phyloP scores from a whole-genome alignment of 768 basidiomycete genomes.

The Rhizopogon sp. region DNA sequence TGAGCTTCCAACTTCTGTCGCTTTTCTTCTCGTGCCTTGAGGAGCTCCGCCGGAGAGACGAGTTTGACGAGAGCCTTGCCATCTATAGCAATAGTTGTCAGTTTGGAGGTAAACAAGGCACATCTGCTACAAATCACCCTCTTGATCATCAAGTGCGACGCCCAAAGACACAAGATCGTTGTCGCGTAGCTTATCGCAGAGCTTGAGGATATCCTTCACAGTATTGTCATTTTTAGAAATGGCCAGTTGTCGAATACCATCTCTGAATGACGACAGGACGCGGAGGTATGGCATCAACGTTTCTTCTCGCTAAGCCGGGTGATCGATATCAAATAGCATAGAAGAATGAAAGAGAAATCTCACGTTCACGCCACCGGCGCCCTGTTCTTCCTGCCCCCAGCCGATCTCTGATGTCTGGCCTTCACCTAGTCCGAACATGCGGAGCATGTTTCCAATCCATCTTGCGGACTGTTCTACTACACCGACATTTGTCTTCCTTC shows the following conservation, averaged over 20 bases:
- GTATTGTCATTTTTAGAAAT: conserved; percentile 64
- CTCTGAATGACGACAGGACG: conserved; percentile 84
- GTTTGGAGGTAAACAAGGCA: not conserved
- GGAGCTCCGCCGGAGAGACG: conserved; percentile 74
- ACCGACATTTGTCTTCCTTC: conserved; percentile 52
- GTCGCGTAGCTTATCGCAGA: conserved; percentile 89
- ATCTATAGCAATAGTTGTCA: conserved; percentile 40
- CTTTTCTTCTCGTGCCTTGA: conserved; percentile 87
- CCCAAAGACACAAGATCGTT: conserved; percentile 89
- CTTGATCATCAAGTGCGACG: conserved; percentile 94
- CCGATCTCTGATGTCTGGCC: conserved; percentile 66
- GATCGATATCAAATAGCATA: conserved; percentile 1
- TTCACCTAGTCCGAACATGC: conserved; percentile 77
- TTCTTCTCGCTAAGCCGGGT: conserved; percentile 62
- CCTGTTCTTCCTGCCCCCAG: conserved; percentile 69
- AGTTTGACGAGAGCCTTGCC: conserved; percentile 95
- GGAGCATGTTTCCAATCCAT: conserved; percentile 72
- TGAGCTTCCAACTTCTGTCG: conserved; percentile 69
- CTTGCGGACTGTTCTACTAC: conserved; percentile 59
- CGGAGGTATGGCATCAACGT: conserved; percentile 86
- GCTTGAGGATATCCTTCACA: conserved; percentile 73
- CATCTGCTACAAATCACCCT: conserved; percentile 47
- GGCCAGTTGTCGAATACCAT: conserved; percentile 78
- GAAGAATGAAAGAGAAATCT: conserved; percentile 29
- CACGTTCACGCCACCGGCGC: conserved; percentile 32